Evolutionary conservation across 1,284 basidiomycete genomes (phyloP).

Genomic region (Stygiomarasmius scandens): DNA sequence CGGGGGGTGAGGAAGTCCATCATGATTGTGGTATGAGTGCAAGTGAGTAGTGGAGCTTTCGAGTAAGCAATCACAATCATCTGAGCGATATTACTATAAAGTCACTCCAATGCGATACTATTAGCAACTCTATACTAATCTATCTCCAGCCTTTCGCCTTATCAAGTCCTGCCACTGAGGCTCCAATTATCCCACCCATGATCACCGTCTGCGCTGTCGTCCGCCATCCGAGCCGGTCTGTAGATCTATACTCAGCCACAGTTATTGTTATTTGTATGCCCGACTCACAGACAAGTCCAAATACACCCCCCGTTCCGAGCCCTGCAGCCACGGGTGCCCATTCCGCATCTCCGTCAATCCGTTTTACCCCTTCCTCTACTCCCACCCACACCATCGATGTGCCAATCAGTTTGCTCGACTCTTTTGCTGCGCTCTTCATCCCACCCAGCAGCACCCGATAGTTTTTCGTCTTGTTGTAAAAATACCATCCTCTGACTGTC

Average conservation of each 20-base stretch:
- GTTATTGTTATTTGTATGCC: background rate
- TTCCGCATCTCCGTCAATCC: slow-evolving; percentile 49
- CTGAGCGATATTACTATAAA: too few species aligned
- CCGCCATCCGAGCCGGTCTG: slow-evolving; percentile 65
- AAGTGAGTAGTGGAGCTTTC: slow-evolving; percentile 10
- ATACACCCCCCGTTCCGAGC: slow-evolving; percentile 59
- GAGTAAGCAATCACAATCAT: too few species aligned
- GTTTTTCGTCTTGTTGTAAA: slow-evolving; percentile 92
- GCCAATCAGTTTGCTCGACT: slow-evolving; percentile 58
- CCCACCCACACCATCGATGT: slow-evolving; percentile 66
- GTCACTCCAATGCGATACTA: background rate
- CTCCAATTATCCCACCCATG: slow-evolving; percentile 58
- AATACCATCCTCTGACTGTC: slow-evolving; percentile 87
- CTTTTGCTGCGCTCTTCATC: slow-evolving; percentile 64
- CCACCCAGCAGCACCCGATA: slow-evolving; percentile 78
- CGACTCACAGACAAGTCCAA: slow-evolving; percentile 68
- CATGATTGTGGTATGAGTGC: slow-evolving; percentile 21
- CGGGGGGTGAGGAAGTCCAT: slow-evolving; percentile 75
- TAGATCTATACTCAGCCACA: slow-evolving; percentile 7
- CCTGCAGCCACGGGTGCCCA: slow-evolving; percentile 66
- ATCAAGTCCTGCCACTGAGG: slow-evolving; percentile 53
- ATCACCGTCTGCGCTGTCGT: slow-evolving; percentile 49
- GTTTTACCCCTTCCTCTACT: slow-evolving; percentile 62
- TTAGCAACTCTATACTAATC: too few species aligned
- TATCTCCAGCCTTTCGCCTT: slow-evolving; percentile 34